Conservation (phyloP, 2,329 filamentous ascomycete genomes). For the Tolypocladium sp. region DNA sequence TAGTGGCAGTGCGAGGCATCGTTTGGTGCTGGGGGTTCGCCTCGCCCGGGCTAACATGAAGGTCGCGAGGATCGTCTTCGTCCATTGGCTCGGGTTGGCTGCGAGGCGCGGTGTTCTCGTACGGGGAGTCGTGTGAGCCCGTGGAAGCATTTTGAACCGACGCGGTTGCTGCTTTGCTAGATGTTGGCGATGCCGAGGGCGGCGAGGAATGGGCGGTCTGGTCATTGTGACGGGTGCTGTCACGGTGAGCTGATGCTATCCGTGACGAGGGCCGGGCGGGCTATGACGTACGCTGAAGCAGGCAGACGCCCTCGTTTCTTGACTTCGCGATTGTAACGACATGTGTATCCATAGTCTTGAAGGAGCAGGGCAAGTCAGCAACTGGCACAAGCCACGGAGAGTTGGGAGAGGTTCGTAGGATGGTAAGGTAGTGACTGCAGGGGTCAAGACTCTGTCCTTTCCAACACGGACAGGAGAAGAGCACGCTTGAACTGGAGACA, state of each 20-base stretch:
- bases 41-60: neutral
- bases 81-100: neutral
- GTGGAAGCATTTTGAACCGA: neutral
- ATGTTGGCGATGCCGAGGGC: neutral
- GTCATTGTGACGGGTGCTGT: neutral
- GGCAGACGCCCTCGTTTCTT: slow-evolving; percentile 27
- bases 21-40: neutral
- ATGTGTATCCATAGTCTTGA: slow-evolving; percentile 27
- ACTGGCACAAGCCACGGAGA: neutral
- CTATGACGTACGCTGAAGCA: slow-evolving; percentile 7
- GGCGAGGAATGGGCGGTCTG: neutral
- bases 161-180: neutral
- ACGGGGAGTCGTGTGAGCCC: neutral
- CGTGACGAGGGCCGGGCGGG: neutral
- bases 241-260: neutral
- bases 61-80: neutral
- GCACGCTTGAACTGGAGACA: neutral
- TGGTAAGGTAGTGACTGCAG: neutral
- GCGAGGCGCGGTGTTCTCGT: neutral
- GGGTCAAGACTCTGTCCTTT: neutral
- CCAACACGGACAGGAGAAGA: no score
- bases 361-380: neutral
- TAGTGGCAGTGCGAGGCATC: slow-evolving; percentile 4
- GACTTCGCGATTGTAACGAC: slow-evolving; percentile 25
- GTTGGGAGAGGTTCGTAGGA: neutral